phyloP scores from a whole-genome alignment of 106 monocot genomes.

The Allium cepa region DNA sequence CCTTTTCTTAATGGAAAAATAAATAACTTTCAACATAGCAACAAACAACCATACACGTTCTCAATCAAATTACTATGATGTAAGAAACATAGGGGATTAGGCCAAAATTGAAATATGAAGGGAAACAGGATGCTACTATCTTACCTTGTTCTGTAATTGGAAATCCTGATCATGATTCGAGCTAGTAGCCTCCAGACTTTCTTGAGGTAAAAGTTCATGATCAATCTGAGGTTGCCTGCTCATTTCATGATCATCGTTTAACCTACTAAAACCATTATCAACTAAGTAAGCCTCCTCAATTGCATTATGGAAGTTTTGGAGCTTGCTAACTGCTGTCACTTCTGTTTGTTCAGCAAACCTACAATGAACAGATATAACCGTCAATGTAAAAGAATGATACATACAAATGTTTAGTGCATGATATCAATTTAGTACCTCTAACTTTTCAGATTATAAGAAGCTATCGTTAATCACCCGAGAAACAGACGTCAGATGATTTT shows the following conservation, averaged over 20 bases:
- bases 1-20: no score
- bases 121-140: background rate
- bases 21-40: no score
- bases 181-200: slow-evolving; percentile 48
- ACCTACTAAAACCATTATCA: slow-evolving; percentile 61
- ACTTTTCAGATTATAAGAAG: no score
- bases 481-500: no score
- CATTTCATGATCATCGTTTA: slow-evolving; percentile 17
- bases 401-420: no score
- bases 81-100: no score
- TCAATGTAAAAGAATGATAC: no score
- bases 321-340: slow-evolving; percentile 50
- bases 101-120: no score
- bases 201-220: slow-evolving; percentile 15
- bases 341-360: slow-evolving; percentile 92
- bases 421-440: no score
- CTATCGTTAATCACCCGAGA: no score
- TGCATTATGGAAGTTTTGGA: slow-evolving; percentile 51
- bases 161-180: slow-evolving; percentile 77
- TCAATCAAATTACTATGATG: no score
- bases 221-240: slow-evolving; percentile 16
- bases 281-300: slow-evolving; percentile 94
- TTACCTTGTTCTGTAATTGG: slow-evolving; percentile 48
- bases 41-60: no score
- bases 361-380: background rate